Conservation (phyloP, 257 asterid species). For the Marsdenia floribunda region DNA sequence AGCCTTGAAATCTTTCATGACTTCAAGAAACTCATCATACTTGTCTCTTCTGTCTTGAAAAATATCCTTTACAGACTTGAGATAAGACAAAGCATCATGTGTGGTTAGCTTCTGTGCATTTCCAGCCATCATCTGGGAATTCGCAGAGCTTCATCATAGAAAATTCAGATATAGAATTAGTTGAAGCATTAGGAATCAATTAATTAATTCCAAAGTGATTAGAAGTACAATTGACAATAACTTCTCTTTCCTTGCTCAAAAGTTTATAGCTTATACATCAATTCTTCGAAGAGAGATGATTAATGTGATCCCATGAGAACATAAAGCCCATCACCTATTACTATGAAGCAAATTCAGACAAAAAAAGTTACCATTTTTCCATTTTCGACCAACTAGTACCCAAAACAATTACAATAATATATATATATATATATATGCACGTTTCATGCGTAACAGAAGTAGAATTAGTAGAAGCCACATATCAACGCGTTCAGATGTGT, state of each 20-base stretch:
- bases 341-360: neutral
- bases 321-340: neutral
- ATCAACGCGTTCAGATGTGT: neutral
- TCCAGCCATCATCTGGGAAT: slow-evolving; percentile 61
- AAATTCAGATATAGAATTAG: slow-evolving; percentile 19
- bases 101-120: slow-evolving; percentile 60
- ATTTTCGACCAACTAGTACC: neutral
- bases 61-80: slow-evolving; percentile 62
- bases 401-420: neutral
- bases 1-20: slow-evolving; percentile 92
- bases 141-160: slow-evolving; percentile 54
- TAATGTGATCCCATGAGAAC: neutral
- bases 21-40: slow-evolving; percentile 81
- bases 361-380: neutral
- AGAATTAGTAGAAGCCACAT: neutral
- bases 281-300: slow-evolving; percentile 2
- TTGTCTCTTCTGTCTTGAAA: slow-evolving; percentile 71
- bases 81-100: slow-evolving; percentile 75
- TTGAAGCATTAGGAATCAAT: slow-evolving; percentile 10
- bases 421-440: too few species aligned
- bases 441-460: neutral
- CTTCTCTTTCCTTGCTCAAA: slow-evolving; percentile 1
- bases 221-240: neutral
- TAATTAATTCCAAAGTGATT: neutral
- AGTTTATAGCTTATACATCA: neutral